These are phyloP conservation scores for Phragmites australis DNA, from an alignment of 176 grass and related monocot genomes.

Conservation along the genomic window DNA sequence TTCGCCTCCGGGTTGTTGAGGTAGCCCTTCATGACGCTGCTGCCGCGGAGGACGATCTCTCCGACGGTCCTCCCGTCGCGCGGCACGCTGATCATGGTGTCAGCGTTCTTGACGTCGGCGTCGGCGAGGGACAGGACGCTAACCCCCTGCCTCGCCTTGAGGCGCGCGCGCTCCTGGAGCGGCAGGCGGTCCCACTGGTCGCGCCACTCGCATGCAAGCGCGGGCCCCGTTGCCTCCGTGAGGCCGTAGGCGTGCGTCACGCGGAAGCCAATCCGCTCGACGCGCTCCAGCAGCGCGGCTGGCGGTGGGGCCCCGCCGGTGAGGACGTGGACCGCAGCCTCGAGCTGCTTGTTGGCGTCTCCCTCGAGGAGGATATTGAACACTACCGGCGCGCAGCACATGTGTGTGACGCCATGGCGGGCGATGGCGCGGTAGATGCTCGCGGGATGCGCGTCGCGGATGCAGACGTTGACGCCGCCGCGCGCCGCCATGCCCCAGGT, in stretches of 20 bases:
- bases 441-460: constrained; percentile 45
- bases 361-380: constrained; percentile 67
- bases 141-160: constrained; percentile 72
- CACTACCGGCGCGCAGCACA: constrained; percentile 71
- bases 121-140: constrained; percentile 58
- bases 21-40: constrained; percentile 81
- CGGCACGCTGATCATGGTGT: constrained; percentile 45
- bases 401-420: constrained; percentile 59
- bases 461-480: constrained; percentile 66
- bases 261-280: constrained; percentile 59
- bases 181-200: constrained; percentile 61
- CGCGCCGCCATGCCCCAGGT: constrained; percentile 72
- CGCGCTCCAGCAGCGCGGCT: constrained; percentile 47
- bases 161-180: constrained; percentile 39
- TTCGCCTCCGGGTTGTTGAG: constrained; percentile 61
- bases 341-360: neutral
- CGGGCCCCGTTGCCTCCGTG: constrained; percentile 66
- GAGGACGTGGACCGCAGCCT: constrained; percentile 37
- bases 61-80: constrained; percentile 57
- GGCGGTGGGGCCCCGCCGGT: constrained; percentile 66
- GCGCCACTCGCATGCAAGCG: constrained; percentile 76
- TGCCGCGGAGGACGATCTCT: constrained; percentile 66
- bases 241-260: constrained; percentile 77
- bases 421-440: constrained; percentile 58
- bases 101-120: constrained; percentile 58